Base-by-base conservation (phyloP, 495 filamentous ascomycete genomes). In the Lophium mytilinum region DNA sequence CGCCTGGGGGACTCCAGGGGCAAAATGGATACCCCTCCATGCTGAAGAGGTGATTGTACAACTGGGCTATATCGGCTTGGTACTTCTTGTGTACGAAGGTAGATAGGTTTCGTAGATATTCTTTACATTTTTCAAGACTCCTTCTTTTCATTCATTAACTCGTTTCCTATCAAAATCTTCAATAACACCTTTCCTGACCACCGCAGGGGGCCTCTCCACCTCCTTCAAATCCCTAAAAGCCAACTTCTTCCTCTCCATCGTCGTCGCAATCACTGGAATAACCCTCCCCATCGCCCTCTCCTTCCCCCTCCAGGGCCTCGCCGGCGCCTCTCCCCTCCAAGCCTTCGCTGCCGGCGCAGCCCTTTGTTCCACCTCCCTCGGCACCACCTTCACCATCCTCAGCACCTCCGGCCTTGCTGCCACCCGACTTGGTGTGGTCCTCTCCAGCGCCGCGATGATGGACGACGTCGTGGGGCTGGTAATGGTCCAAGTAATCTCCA, bases 401-500 rank as follows among this genome's bases (percentile, higher is more conserved):
- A 72, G 72, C 11, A 78, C 81, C 37, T 78, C 76, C 0, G 75
- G 72, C 8, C 71, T 86, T 11, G 72, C 75, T 18, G 67, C 73
- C 3, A 88, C 84, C 1, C 76, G 85, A 3, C 69, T 91, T 1
- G 89, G 88, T 0, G 78, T 79, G 0, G 83, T 93, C 0, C 77
- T 89, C 0, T 77, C 78, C 9, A 82, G 80, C 53, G 87, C 86
- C 3, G 89, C 87, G 17, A 86, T 93, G 78, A 76, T 95, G 62
- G 89, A 93, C 68, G 89, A 92, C 72, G 85, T 93, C 1, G 77
- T 87, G 14, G 88, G 88, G 0, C 69, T 93, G n/a, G 79, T 93
- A 1, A 85, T 92, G 78, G 83, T 89, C 17, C 81, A 88, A 61
- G 75, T 88, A 34, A 78, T 82, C 19, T 73, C 78, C 1, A 78